Evolutionary conservation across 1,284 basidiomycete species (phyloP), one percentile per base, ranked within the genome.

Genomic region (Vanrija pseudolonga): DNA sequence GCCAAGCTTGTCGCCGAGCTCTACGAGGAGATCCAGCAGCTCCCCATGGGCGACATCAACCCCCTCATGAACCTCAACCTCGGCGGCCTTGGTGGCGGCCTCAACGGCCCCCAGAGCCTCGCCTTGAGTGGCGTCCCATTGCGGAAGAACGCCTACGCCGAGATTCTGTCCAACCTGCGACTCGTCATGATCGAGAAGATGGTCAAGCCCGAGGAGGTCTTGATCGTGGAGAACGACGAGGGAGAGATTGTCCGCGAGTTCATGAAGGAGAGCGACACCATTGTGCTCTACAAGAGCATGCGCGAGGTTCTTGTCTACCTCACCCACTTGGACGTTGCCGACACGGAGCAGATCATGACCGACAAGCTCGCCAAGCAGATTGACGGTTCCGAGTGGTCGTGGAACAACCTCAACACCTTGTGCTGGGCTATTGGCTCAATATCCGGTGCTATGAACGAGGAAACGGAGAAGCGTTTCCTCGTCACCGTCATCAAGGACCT

Each of bases 371-470:
- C 89, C 36, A 96, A 94, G 78, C 96, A 98, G 81, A 92, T 97
- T 14, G 94, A 97, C 68, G 92, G 93, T 14, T 86, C 89, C 18
- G 96, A 98, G 78, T 98, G 96, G 96, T 96, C 92, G 32, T 99
- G 96, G 96, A 89, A 95, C 69, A 98, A 98, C 76, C 81, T 98
- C 59, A 99, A 98, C 79, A 98, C 96, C 3, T 84, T 99, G 17
- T 99, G 96, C 76, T 99, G 96, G 96, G 96, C 96, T 43, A 98
- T 99, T 67, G 96, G 96, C 55, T 98, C 94, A 4, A 98, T 99
- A 62, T 98, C 95, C 26, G 94, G 94, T 52, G 94, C 96, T 4
- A 99, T 99, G 96, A 97, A 94, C 70, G 94, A 97, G 79, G 96
- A 99, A 74, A 93, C 92, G 3, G 95, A 99, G 78, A 98, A 98